Evolutionary conservation across 352 stramenopile species (phyloP), one percentile per base, ranked within the genome.

Genomic region (Phytophthora sojae): DNA sequence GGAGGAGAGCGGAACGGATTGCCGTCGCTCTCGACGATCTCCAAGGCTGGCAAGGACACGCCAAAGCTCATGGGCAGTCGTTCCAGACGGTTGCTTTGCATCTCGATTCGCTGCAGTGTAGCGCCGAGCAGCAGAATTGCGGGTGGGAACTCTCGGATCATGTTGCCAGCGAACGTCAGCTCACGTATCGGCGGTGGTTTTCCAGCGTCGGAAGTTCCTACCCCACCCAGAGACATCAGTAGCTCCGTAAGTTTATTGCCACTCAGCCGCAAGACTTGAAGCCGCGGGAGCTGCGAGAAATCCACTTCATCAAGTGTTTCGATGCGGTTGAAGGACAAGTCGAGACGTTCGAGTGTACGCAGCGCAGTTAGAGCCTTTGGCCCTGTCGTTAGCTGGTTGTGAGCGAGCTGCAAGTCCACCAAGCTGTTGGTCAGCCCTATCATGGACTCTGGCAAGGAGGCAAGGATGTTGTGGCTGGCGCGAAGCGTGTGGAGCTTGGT

Each of bases 61-160:
- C 83, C 83, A 65, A 94, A 92, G 42, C 76, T 79, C 9, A 89
- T 65, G 0, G 87, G 87, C 1, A 94, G 51, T 0, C 78, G 77
- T n/a, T 77, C 77, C 21, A 94, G 70, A 45, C 89, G 85, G 76
- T 94, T 93, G 67, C 78, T 91, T 55, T 93, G 87, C 69, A 94
- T 88, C 21, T 85, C 64, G 8, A 93, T 57, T 0, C 73, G 61
- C 49, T 77, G 61, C 4, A 93, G 65, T 21, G 85, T 82, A 1
- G 62, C 30, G 6, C 79, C 73, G n/a, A 94, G 73, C 8, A 64
- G 26, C 19, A 90, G 59, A 6, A 92, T 69, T 3, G 73, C 66
- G 0, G 64, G 9, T 2, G 85, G 85, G n/a, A 93, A 84, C 15
- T 75, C 66, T 6, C 45, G 55, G n/a, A 94, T 68, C 26, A 64